Percentiles rank a stretch among this genome's conserved stretches.
phyloP scores from a whole-genome alignment of 2,329 filamentous ascomycete genomes.

The Pseudogymnoascus sp. region DNA sequence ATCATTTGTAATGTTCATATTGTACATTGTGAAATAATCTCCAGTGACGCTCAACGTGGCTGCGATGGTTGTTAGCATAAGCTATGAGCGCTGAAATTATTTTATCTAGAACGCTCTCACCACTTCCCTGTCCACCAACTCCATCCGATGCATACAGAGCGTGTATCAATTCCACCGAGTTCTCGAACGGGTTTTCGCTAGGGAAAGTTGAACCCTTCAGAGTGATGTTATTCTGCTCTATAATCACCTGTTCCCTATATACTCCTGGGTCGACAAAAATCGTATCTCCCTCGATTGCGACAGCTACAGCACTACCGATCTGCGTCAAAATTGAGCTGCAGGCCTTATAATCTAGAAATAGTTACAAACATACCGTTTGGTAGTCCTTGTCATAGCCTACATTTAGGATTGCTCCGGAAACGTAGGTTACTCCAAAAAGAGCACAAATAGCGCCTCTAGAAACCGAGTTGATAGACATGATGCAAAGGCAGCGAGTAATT shows the following conservation, averaged over 20 bases:
- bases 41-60: slow-evolving; percentile 9
- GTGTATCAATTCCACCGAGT: slow-evolving; percentile 39
- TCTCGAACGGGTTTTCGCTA: slow-evolving; percentile 33
- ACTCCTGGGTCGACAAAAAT: slow-evolving; percentile 48
- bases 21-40: slow-evolving; percentile 42
- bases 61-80: not conserved
- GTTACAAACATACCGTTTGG: slow-evolving; percentile 11
- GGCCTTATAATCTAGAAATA: not conserved
- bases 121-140: slow-evolving; percentile 17
- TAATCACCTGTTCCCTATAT: slow-evolving; percentile 46
- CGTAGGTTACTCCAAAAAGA: not conserved
- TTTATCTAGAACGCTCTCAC: not conserved
- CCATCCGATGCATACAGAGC: slow-evolving; percentile 35
- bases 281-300: slow-evolving; percentile 19
- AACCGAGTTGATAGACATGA: not conserved
- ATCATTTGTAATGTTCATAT: slow-evolving; percentile 45
- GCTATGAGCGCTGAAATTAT: not conserved
- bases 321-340: not conserved
- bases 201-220: slow-evolving; percentile 42
- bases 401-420: slow-evolving; percentile 13
- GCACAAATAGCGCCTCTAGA: not conserved
- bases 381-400: slow-evolving; percentile 16
- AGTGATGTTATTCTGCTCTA: slow-evolving; percentile 36
- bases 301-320: slow-evolving; percentile 17
- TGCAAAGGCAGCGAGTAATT: not conserved